A percentile compares a stretch with the other conserved stretches of the same genome.
Conservation (phyloP, 2,329 filamentous ascomycete species). For the Ophiostoma populinum region DNA sequence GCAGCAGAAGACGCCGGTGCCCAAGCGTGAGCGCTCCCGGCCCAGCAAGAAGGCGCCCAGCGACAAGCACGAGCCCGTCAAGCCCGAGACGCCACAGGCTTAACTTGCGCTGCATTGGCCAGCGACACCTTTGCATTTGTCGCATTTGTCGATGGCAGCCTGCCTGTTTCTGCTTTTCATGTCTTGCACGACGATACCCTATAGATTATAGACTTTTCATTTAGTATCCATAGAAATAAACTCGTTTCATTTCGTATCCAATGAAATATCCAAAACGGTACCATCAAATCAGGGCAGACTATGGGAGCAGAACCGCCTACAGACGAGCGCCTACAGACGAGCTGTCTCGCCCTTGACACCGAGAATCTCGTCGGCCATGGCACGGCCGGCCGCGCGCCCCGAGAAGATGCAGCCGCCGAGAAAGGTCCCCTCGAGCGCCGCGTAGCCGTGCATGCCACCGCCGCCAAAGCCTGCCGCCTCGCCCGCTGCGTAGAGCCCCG, state of each 20-base stretch:
- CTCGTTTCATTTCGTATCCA: neutral
- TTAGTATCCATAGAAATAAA: neutral
- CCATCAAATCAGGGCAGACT: neutral
- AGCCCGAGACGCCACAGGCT: too few relatives aligned
- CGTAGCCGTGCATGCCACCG: slow-evolving; percentile 45
- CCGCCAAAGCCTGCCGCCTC: slow-evolving; percentile 45
- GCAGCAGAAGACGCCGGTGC: too few relatives aligned
- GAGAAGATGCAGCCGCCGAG: slow-evolving; percentile 47
- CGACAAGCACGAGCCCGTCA: too few relatives aligned
- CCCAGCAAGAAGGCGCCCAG: too few relatives aligned
- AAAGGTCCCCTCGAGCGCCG: slow-evolving; percentile 44
- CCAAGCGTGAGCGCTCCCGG: too few relatives aligned
- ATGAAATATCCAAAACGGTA: neutral
- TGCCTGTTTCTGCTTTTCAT: too few relatives aligned
- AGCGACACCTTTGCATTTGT: too few relatives aligned
- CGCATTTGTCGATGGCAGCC: too few relatives aligned
- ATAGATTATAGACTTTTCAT: too few relatives aligned
- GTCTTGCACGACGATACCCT: too few relatives aligned
- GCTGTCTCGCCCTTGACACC: slow-evolving; percentile 2
- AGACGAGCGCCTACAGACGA: neutral
- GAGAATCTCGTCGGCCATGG: slow-evolving; percentile 30
- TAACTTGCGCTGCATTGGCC: too few relatives aligned
- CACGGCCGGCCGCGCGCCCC: slow-evolving; percentile 36
- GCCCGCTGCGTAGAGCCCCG: slow-evolving; percentile 40
- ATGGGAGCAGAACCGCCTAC: neutral